These are phyloP conservation scores for Brassica nigra DNA, from an alignment of 345 rosid genomes.

Conservation along the genomic window DNA sequence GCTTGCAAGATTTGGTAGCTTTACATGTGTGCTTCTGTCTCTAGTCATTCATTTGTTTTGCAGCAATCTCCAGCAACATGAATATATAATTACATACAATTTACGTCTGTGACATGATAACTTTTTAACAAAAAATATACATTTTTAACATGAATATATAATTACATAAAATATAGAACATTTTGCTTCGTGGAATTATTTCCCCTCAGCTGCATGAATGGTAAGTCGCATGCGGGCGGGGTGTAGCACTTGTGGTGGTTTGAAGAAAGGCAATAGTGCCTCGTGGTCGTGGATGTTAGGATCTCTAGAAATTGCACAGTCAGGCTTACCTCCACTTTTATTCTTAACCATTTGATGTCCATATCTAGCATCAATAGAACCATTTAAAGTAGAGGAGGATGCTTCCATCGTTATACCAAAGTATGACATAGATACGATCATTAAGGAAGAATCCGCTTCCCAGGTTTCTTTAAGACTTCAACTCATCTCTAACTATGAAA, in stretches of 20 bases:
- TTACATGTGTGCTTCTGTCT: too few relatives aligned
- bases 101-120: too few relatives aligned
- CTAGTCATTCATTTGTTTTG: too few relatives aligned
- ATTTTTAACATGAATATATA: too few relatives aligned
- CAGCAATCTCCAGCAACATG: too few relatives aligned
- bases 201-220: neutral
- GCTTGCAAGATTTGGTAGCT: too few relatives aligned
- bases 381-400: neutral
- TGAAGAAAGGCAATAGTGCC: neutral
- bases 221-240: neutral
- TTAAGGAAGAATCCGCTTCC: neutral
- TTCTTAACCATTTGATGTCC: neutral
- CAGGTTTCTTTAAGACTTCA: neutral
- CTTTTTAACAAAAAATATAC: too few relatives aligned
- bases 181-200: too few relatives aligned
- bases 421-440: constrained; percentile 9
- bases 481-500: too few relatives aligned
- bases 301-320: constrained; percentile 6
- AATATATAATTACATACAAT: too few relatives aligned
- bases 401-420: constrained; percentile 10
- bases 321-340: constrained; percentile 1
- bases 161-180: too few relatives aligned
- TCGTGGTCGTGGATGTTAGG: neutral
- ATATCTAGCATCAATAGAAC: neutral
- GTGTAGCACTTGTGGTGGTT: neutral